Base-by-base conservation (phyloP, 2,329 filamentous ascomycete species). In the Dactylella cylindrospora region DNA sequence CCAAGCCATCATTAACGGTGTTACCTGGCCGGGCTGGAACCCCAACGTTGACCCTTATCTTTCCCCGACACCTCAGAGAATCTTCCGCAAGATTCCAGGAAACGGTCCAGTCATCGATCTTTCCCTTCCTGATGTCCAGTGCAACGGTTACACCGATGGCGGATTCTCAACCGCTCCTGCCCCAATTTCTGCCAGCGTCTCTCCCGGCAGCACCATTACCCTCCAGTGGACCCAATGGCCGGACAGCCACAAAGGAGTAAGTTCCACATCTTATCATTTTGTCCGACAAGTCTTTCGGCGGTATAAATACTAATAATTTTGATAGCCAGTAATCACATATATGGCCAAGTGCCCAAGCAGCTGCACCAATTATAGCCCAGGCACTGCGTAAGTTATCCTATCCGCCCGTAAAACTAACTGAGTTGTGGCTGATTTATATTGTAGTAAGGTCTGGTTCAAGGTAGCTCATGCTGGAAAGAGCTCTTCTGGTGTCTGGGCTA, bases 51-150 rank as follows among this genome's bases (percentile, higher is more conserved):
- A 78, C 67, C 75, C 75, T 0, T 78, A 78, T 68, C 71, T 65
- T 40, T 70, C 50, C 52, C 70, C 70, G 9, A 64, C 51, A 39
- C 77, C 78, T 12, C 66, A 77, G 35, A 75, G 79, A n/a, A 77
- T 83, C 69, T 80, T 80, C n/a, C 78, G 80, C 13, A 73, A 74
- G 5, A 76, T 83, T 52, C 75, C 78, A 55, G 80, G 80, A 29
- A 82, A 83, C 70, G 80, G 81, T 2, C 80, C 80, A 0, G 76
- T 83, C 17, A 71, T 78, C 52, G 77, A 83, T 52, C 69, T 82
- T 5, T 75, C 74, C 1, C 73, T 75, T 9, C 73, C 76, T 52
- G 80, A 83, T 64, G 47, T 83, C 5, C 79, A 82, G 68, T 83
- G 81, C 71, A 64, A 64, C 41, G 78, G 79, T 17, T 78, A 76